Base-by-base conservation (phyloP, 2,329 filamentous ascomycete genomes). In the Lasiodiplodia gonubiensis region DNA sequence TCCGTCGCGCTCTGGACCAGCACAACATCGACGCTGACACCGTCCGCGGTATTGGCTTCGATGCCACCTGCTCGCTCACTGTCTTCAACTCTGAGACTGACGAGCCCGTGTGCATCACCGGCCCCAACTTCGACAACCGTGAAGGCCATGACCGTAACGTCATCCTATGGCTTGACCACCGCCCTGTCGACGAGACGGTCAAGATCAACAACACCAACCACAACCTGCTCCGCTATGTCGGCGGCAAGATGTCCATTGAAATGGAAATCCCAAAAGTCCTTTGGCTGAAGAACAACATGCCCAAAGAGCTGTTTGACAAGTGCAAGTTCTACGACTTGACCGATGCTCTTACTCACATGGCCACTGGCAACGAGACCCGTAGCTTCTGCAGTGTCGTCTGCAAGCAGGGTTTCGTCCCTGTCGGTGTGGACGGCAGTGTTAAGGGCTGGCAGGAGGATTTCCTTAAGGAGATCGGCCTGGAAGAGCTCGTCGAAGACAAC, bases 381-480 rank as follows among this genome's bases (percentile, higher is more conserved):
- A 97, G 93, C 82, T 98, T 93, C 81, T 98, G 95, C 81, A 97
- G 93, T 77, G 92, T 94, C 10, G 94, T 97, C 51, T 98, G 95
- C 81, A 99, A 98, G 84, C 95, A 99, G 80, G 95, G 94, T 1
- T 98, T 89, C 76, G 92, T 99, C 1, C 95, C 95, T 0, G 92
- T 97, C n/a, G 95, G 95, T 61, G 93, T 98, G 6, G 95, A 99
- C 73, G 94, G 94, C 57, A 97, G 93, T 79, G 92, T 97, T 68
- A 98, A 97, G 83, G 95, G 95, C 39, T 99, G 95, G 95, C 94
- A 98, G 78, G 92, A 94, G 72, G 94, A 98, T 75, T 99, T 99
- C 76, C 88, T 97, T 71, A 86, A 88, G 35, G 86, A 89, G 10
- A 96, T 99, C 75, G 95, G 95, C 18, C 85, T 99, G n/a, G 86